Evolutionary conservation across 495 filamentous ascomycete species (phyloP).

Genomic region (Stereocaulon alpinum): DNA sequence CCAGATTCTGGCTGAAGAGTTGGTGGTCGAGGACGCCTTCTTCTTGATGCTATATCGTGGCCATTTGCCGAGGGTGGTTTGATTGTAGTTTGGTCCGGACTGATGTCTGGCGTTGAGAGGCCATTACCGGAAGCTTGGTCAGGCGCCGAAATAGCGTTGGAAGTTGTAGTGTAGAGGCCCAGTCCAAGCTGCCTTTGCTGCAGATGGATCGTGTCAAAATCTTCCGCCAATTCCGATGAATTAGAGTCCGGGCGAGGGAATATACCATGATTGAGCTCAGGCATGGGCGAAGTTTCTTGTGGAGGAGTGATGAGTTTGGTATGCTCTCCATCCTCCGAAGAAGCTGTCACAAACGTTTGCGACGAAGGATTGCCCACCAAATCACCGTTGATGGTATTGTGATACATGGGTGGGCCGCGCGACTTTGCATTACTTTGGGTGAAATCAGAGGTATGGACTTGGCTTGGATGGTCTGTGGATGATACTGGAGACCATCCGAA

Average conservation of each 20-base stretch:
- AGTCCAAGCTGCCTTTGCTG: conserved; percentile 17
- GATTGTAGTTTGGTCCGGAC: conserved; percentile 5
- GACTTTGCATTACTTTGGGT: not conserved
- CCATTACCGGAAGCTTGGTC: conserved; percentile 27
- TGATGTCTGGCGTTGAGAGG: conserved; percentile 31
- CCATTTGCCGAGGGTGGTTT: conserved; percentile 3
- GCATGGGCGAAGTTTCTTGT: conserved; percentile 18
- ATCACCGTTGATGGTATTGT: conserved; percentile 21
- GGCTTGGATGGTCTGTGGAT: not conserved
- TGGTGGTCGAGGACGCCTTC: conserved; percentile 44
- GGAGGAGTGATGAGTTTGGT: conserved; percentile 20
- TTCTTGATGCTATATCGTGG: conserved; percentile 43
- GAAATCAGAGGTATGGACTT: not conserved
- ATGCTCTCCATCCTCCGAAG: conserved; percentile 20
- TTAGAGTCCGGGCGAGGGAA: conserved; percentile 18
- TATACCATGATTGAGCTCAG: conserved; percentile 11
- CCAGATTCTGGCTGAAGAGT: conserved; percentile 37
- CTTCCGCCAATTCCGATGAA: conserved; percentile 19
- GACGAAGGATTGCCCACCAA: conserved; percentile 18
- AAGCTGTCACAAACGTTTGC: conserved; percentile 18
- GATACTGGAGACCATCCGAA: conserved; percentile 13
- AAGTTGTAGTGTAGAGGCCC: conserved; percentile 22
- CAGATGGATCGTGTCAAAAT: conserved; percentile 20
- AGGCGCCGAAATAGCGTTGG: conserved; percentile 32
- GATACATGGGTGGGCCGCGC: conserved; percentile 17